Base-by-base conservation (phyloP, 352 stramenopile species). In the Phytophthora hybrid region DNA sequence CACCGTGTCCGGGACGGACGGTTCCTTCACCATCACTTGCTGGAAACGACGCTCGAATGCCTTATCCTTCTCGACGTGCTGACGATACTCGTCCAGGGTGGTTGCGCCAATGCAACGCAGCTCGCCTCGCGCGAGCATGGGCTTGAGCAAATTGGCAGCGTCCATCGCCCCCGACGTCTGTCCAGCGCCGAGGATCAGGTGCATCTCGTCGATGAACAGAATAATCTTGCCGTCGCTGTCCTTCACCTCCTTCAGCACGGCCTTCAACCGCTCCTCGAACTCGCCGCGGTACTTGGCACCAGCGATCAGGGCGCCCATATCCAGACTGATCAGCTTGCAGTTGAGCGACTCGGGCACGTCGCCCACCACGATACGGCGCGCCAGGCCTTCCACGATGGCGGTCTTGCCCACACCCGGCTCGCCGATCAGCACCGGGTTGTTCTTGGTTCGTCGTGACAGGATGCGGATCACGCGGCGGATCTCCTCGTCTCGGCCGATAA, bases 151-250 rank as follows among this genome's bases (percentile, higher is more conserved):
- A 73, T 99, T 99, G 8, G 97, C 94, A 31, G 98, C 98, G 66
- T 99, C 97, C 97, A 99, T 99, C 0, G 98, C 88, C 41, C 95
- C 95, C 8, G 85, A 90, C 0, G 82, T 94, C 51, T 92, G 89
- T 6, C 98, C 98, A 18, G 98, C 97, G 16, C 98, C 98, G 9
- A 99, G 76, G 23, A 99, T 92, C 44, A 98, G 59, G 82, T 99
- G 97, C 77, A 99, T 96, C 71, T 99, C 98, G 54, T 99, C 98
- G 59, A 99, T 98, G 73, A 99, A 99, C 46, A 99, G 74, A 53
- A 99, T 98, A 71, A 99, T 98, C 70, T 98, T 97, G 65, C 93
- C 95, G 64, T 99, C 87, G 60, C 96, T 96, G 26, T 97, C 88
- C 69, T 97, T 90, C 59, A 98, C 90, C 59, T 98, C 94, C 73